Evolutionary conservation across 305 asterid genomes (phyloP).

Genomic region (Lippia alba): DNA sequence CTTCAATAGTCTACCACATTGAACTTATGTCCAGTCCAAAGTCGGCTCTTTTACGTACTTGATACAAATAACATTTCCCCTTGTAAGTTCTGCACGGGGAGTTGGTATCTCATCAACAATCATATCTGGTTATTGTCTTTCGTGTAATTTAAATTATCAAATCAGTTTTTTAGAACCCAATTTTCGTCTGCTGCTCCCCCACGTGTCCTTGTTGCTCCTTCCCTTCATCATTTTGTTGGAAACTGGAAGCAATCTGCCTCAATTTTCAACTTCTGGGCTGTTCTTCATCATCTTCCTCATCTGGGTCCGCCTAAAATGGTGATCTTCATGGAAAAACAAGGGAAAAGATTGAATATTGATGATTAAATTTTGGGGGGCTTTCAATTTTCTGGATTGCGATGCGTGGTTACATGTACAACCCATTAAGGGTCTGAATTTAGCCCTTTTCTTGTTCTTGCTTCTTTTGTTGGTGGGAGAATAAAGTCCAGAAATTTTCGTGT

Average conservation of each 20-base stretch:
- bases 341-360: slow-evolving; percentile 2
- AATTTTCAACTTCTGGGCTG: slow-evolving; percentile 5
- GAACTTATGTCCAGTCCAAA: too few species aligned
- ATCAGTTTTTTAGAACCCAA: neutral
- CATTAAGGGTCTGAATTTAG: slow-evolving; percentile 19
- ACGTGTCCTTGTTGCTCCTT: slow-evolving; percentile 7
- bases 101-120: slow-evolving; percentile 23
- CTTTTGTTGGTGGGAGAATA: neutral
- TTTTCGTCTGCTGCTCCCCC: slow-evolving; percentile 13
- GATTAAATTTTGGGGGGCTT: neutral
- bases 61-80: neutral
- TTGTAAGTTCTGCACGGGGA: neutral
- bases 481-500: neutral
- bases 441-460: neutral
- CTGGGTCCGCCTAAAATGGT: neutral
- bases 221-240: slow-evolving; percentile 24
- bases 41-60: neutral
- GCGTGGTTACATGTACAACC: neutral
- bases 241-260: slow-evolving; percentile 29
- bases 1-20: too few species aligned
- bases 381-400: slow-evolving; percentile 4
- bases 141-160: neutral
- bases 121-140: neutral
- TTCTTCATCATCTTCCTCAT: neutral
- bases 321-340: neutral